Base-by-base conservation (phyloP, 2,329 filamentous ascomycete genomes). In the Chaetomiaceae sp. region DNA sequence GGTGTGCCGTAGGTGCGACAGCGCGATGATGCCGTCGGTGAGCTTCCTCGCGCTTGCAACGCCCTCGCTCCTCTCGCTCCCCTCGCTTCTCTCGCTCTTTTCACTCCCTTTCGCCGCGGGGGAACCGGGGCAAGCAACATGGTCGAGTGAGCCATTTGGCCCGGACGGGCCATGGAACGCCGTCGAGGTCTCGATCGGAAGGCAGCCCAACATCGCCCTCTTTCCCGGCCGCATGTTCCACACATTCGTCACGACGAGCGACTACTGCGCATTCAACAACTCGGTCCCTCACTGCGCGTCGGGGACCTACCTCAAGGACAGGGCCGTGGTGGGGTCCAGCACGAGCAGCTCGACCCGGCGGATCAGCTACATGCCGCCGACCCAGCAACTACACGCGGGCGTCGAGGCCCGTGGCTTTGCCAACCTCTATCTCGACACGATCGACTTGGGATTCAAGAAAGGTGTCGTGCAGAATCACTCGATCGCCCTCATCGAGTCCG, bases 91-190 rank as follows among this genome's bases (percentile, higher is more conserved):
- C 34, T 21, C 4, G 11, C 14, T 13, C 4, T 21, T 32, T 33
- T n/a, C 29, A 21, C 8, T 3, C 9, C 9, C 25, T 3, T 5
- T 37, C 9, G 34, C n/a, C n/a, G 49, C 33, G 11, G 34, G n/a
- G 4, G 42, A 40, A 25, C 33, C 49, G 14, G 16, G 5, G 14
- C 41, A 51, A 18, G 49, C 34, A 23, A 25, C 18, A 9, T 46
- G 41, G 49, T 23, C 49, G 5, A 8, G 10, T n/a, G 21, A 27
- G 21, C 4, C 49, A 3, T 25, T 46, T 20, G 49, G 42, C 8
- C 42, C 49, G 10, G 49, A 51, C 21, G 42, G 42, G 29, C 49
- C 49, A 2, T 46, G 49, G 49, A 51, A 51, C 34, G 49, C 49
- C 29, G 49, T 51, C 29, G 49, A 51, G n/a, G 49, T 51, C 14